phyloP scores from a whole-genome alignment of 345 rosid genomes.

The Geranium brycei region DNA sequence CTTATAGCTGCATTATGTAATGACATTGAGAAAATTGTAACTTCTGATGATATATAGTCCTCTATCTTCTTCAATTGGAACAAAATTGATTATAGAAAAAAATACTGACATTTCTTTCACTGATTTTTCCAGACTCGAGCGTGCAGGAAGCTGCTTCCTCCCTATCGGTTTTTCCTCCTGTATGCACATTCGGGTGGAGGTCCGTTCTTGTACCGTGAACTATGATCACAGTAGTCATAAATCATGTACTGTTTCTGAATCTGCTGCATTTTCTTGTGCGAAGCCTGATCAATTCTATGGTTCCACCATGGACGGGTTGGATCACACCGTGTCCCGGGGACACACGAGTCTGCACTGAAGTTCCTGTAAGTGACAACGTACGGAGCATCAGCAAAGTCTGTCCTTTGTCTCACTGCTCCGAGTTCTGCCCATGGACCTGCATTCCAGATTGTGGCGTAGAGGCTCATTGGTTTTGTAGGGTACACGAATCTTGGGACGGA shows the following conservation, averaged over 20 bases:
- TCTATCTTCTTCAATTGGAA: too few species aligned
- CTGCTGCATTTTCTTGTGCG: background rate
- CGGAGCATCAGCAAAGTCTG: background rate
- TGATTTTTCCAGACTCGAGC: too few species aligned
- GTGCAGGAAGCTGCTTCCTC: too few species aligned
- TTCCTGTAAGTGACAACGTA: background rate
- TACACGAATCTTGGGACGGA: background rate
- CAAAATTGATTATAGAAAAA: too few species aligned
- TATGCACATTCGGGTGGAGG: background rate
- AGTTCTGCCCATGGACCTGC: background rate
- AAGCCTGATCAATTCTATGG: background rate
- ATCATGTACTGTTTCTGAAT: background rate
- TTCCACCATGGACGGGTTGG: background rate
- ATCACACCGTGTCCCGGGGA: background rate
- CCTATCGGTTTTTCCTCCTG: background rate
- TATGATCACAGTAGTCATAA: background rate
- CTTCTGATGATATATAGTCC: too few species aligned
- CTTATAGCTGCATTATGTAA: too few species aligned
- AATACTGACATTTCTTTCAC: too few species aligned
- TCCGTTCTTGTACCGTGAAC: background rate
- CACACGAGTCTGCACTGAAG: background rate
- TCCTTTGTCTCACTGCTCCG: background rate
- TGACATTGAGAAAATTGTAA: too few species aligned
- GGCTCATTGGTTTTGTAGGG: background rate
- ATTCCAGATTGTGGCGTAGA: background rate